These are phyloP conservation scores for Entoloma clypeatum DNA, from an alignment of 1,284 basidiomycete species.

Conservation along the genomic window DNA sequence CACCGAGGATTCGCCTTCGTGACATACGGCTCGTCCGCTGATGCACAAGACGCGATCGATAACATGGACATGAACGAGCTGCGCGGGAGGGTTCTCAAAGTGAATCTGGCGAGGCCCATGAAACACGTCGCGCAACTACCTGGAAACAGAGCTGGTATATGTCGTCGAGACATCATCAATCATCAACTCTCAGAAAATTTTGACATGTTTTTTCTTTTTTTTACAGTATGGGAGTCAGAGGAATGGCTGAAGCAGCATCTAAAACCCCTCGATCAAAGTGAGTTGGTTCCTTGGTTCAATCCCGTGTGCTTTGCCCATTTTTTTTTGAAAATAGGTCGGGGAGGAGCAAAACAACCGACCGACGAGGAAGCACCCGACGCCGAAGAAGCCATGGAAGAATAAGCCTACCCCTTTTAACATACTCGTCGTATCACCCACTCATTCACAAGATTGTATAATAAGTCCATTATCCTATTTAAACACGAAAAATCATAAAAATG, in stretches of 20 bases:
- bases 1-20: constrained; percentile 83
- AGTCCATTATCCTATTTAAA: too few species aligned
- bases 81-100: constrained; percentile 68
- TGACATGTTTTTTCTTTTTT: background rate
- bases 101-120: constrained; percentile 72
- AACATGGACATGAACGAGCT: constrained; percentile 87
- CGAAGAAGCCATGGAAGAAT: too few species aligned
- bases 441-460: too few species aligned
- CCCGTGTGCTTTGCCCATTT: too few species aligned
- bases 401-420: too few species aligned
- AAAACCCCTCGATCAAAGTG: constrained; percentile 67
- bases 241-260: constrained; percentile 75
- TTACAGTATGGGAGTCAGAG: constrained; percentile 79
- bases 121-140: constrained; percentile 60
- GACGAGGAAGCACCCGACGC: too few species aligned
- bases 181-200: background rate
- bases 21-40: constrained; percentile 68
- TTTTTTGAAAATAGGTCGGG: too few species aligned
- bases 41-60: constrained; percentile 84
- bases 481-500: too few species aligned
- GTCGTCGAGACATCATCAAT: background rate
- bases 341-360: too few species aligned
- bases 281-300: too few species aligned
- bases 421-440: too few species aligned
- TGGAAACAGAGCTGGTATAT: constrained; percentile 72